A percentile compares a stretch with the other conserved stretches of the same genome.
phyloP scores from a whole-genome alignment of 179 eudicot species.

The Pouteria campechiana region DNA sequence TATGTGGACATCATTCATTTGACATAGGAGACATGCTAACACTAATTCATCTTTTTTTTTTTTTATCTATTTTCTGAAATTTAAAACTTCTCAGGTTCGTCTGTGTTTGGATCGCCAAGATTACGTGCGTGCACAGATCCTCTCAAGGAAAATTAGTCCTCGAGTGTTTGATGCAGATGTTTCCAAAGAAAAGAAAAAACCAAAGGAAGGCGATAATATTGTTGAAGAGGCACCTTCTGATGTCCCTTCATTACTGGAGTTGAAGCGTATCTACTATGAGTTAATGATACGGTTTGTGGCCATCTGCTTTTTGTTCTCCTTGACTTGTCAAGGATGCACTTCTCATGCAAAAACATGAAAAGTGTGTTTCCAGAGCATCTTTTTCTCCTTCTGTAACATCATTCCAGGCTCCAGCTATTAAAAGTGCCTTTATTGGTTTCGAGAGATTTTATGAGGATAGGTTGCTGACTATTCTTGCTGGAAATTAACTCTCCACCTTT shows the following conservation, averaged over 20 bases:
- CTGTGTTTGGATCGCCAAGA: slow-evolving; percentile 80
- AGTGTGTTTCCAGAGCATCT: too few species aligned
- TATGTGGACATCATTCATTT: neutral
- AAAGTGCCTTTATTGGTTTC: too few species aligned
- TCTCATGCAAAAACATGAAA: too few species aligned
- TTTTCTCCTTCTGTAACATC: too few species aligned
- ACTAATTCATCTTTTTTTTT: neutral
- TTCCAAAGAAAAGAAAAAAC: slow-evolving; percentile 80
- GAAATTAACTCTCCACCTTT: too few species aligned
- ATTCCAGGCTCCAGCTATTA: too few species aligned
- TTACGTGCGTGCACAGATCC: slow-evolving; percentile 90
- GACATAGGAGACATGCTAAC: neutral
- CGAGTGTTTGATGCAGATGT: slow-evolving; percentile 80
- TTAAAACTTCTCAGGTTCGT: slow-evolving; percentile 47
- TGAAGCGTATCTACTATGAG: slow-evolving; percentile 85
- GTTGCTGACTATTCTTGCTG: too few species aligned
- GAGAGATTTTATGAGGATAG: too few species aligned
- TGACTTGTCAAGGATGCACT: too few species aligned
- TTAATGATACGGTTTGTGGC: slow-evolving; percentile 66
- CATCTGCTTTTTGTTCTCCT: neutral
- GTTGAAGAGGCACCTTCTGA: slow-evolving; percentile 96
- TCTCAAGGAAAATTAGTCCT: slow-evolving; percentile 83
- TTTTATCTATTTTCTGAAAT: neutral
- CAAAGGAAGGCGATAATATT: slow-evolving; percentile 81
- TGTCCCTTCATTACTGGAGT: slow-evolving; percentile 72